Evolutionary conservation across 73 alveolate species (phyloP), one percentile per base, ranked within the genome.

Genomic region (Tetrahymena elliotti): DNA sequence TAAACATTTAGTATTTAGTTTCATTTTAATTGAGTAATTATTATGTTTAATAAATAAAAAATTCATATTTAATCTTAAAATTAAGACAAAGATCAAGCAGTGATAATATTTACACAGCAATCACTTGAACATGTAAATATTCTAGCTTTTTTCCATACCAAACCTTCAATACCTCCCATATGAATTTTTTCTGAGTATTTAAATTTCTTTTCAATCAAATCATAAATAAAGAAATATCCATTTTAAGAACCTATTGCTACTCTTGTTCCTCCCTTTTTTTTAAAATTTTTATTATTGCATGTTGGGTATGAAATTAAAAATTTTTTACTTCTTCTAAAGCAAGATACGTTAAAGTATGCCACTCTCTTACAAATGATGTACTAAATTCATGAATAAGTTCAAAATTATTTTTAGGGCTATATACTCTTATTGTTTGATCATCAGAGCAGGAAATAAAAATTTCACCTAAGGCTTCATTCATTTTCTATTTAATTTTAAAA

Each of bases 301-400:
- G 16, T 1, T 22, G 10, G 31, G 0, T 24, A 68, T 27, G 1
- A 24, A 0, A 38, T 10, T 1, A 84, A 9, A 34, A 35, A 83
- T 18, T 11, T 6, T 84, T 84, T 84, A 84, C 93, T 2, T 84
- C 94, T 82, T 94, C 96, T 7, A 97, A 93, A 35, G 97, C 95
- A 52, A 97, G 83, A 93, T 97, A 97, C 7, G 99, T 97, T 38
- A 97, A 95, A 13, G 99, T 97, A 82, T 96, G 98, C 99, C 99
- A 97, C 33, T 97, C 98, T 34, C 82, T 95, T 33, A 97, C 95
- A 88, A 96, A 97, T 8, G 83, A 31, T 4, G 99, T 97, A 84
- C 95, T 82, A 27, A 97, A 53, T 22, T 36, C 96, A 18, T 93
- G 68, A 3, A 96, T 7, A 0, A 96, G 83, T 27, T 53, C 94